Evolutionary conservation across 495 filamentous ascomycete genomes (phyloP).

Genomic region (Talaromyces ruber): DNA sequence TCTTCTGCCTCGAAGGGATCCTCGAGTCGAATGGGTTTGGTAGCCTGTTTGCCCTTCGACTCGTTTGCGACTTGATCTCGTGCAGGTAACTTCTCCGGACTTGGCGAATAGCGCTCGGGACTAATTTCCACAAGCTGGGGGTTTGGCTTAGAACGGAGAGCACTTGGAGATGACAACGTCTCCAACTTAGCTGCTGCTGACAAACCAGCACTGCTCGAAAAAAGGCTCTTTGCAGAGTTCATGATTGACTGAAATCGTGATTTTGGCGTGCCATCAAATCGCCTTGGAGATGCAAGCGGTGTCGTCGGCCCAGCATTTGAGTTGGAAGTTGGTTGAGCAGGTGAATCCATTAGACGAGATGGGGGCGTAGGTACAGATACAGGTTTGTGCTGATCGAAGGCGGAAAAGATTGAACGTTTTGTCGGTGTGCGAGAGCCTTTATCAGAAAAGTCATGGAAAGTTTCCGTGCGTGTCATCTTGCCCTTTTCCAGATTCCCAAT

Average conservation of each 20-base stretch:
- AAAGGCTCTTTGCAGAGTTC: slow-evolving; percentile 73
- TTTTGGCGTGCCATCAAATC: slow-evolving; percentile 77
- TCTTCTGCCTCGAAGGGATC: slow-evolving; percentile 2
- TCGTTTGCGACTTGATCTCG: neutral
- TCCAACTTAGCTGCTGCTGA: slow-evolving; percentile 70
- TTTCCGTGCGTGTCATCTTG: slow-evolving; percentile 1
- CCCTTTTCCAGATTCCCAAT: slow-evolving; percentile 1
- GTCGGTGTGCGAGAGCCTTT: neutral
- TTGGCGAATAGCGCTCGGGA: neutral
- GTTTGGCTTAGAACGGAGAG: slow-evolving; percentile 16
- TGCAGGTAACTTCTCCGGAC: neutral
- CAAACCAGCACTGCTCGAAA: slow-evolving; percentile 69
- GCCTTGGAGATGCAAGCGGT: slow-evolving; percentile 62
- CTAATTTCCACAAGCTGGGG: neutral
- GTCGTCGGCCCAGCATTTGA: slow-evolving; percentile 45
- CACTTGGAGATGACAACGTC: slow-evolving; percentile 35
- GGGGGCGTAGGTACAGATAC: slow-evolving; percentile 37
- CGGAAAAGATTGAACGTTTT: slow-evolving; percentile 3
- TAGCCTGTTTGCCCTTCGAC: neutral
- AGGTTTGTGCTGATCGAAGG: slow-evolving; percentile 41
- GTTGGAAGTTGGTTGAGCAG: slow-evolving; percentile 15
- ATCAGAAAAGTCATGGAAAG: neutral
- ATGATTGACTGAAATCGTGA: slow-evolving; percentile 80
- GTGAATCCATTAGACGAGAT: slow-evolving; percentile 23
- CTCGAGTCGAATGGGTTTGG: slow-evolving; percentile 6